phyloP scores from a whole-genome alignment of 805 yeast genomes.

The Kluyveromyces aestuarii region DNA sequence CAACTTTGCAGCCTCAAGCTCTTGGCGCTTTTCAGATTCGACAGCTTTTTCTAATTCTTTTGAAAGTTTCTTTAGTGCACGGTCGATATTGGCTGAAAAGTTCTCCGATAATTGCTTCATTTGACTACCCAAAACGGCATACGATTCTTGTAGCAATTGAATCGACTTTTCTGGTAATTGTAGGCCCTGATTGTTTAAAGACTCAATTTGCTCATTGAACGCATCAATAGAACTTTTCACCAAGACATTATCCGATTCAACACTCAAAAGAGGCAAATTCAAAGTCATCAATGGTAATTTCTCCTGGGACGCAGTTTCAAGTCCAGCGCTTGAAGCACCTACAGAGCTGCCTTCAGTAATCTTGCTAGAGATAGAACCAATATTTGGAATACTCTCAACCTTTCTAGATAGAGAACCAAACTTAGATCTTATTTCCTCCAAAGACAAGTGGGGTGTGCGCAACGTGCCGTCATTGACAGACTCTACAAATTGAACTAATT shows the following conservation, averaged over 20 bases:
- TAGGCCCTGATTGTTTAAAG: conserved; percentile 30
- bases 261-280: background rate
- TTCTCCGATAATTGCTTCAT: conserved; percentile 11
- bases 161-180: conserved; percentile 17
- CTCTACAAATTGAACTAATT: conserved; percentile 42
- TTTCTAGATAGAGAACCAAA: conserved; percentile 14
- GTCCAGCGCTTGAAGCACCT: background rate
- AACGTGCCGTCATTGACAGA: conserved; percentile 18
- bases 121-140: conserved; percentile 9
- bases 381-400: conserved; percentile 6
- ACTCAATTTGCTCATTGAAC: conserved; percentile 28
- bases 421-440: conserved; percentile 17
- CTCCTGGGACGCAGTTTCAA: background rate
- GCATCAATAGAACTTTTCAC: conserved; percentile 10
- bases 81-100: conserved; percentile 9
- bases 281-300: conserved; percentile 1
- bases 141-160: conserved; percentile 8
- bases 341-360: background rate
- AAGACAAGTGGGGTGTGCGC: conserved; percentile 12
- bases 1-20: conserved; percentile 36
- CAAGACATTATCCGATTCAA: background rate
- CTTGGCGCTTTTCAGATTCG: conserved; percentile 15
- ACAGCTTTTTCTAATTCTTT: conserved; percentile 12
- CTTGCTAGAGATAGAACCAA: conserved; percentile 6
- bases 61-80: conserved; percentile 10